phyloP scores from a whole-genome alignment of 345 rosid genomes.

The Geranium rotundifolium region DNA sequence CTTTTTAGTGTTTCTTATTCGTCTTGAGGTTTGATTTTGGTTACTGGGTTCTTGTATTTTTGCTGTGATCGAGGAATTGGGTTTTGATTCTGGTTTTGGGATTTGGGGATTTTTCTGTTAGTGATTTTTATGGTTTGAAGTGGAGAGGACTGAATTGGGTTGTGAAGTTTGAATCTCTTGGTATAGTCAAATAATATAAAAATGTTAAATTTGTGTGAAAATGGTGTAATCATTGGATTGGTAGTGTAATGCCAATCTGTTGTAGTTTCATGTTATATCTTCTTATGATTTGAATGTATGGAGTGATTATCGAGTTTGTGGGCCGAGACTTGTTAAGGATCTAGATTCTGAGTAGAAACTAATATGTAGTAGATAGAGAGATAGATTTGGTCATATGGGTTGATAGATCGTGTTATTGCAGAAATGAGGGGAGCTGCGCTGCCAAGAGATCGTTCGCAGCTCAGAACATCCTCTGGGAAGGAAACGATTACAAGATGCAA shows the following conservation, averaged over 20 bases:
- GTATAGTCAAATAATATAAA: too few species aligned
- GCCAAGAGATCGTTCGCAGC: constrained; percentile 29
- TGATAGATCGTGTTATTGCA: constrained; percentile 7
- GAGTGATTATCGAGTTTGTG: too few species aligned
- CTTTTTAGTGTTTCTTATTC: not conserved
- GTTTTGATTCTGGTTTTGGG: not conserved
- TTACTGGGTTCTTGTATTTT: not conserved
- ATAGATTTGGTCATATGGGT: too few species aligned
- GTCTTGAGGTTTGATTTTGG: not conserved
- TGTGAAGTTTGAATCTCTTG: too few species aligned
- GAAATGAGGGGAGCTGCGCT: constrained; percentile 32
- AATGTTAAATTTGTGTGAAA: too few species aligned
- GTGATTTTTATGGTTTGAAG: not conserved
- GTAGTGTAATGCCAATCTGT: too few species aligned
- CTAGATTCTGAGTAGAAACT: not conserved
- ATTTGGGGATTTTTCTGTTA: too few species aligned
- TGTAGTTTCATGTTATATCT: too few species aligned
- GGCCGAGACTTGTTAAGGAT: too few species aligned
- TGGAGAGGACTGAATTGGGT: not conserved
- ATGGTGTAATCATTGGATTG: too few species aligned
- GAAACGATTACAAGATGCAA: constrained; percentile 23
- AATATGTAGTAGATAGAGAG: too few species aligned
- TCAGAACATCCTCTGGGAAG: constrained; percentile 31
- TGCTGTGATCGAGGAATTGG: not conserved
- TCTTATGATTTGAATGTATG: too few species aligned